Conservation (phyloP, 176 grass and related monocot genomes). For the Triticum monococcum region DNA sequence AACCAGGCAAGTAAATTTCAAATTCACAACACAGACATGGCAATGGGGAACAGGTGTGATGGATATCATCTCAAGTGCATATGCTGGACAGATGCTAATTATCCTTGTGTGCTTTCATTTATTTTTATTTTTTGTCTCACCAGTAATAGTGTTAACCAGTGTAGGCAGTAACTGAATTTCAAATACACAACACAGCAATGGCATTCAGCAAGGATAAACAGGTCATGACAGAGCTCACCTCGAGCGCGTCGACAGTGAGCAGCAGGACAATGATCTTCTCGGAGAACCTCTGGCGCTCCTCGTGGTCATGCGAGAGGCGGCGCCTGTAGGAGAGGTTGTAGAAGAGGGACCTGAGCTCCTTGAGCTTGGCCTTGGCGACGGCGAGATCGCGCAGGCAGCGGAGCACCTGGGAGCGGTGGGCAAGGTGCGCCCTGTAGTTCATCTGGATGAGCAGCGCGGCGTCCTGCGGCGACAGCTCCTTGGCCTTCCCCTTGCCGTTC, state of each 20-base stretch:
- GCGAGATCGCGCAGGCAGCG: slow-evolving; percentile 75
- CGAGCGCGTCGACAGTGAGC: slow-evolving; percentile 72
- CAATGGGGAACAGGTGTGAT: background rate
- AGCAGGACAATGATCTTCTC: slow-evolving; percentile 95
- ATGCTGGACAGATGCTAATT: too few species aligned
- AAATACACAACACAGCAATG: background rate
- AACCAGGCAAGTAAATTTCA: background rate
- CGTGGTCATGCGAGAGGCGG: slow-evolving; percentile 35
- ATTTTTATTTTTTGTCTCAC: too few species aligned
- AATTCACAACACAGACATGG: background rate
- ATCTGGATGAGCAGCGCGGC: slow-evolving; percentile 84
- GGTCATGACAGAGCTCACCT: slow-evolving; percentile 40
- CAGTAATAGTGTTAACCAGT: too few species aligned
- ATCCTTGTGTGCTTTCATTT: too few species aligned
- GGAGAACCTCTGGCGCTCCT: slow-evolving; percentile 73
- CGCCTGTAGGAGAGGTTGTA: slow-evolving; percentile 73
- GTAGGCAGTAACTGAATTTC: too few species aligned
- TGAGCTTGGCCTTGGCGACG: slow-evolving; percentile 81
- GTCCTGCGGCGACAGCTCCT: slow-evolving; percentile 68
- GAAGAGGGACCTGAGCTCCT: slow-evolving; percentile 81
- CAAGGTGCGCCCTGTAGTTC: slow-evolving; percentile 75
- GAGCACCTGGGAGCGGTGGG: slow-evolving; percentile 79
- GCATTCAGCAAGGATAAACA: background rate
- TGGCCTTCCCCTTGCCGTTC: slow-evolving; percentile 69
- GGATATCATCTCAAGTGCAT: slow-evolving; percentile 64